Conservation (phyloP, 371 early-diverging fungal genomes). For the Rhizopus stolonifer region DNA sequence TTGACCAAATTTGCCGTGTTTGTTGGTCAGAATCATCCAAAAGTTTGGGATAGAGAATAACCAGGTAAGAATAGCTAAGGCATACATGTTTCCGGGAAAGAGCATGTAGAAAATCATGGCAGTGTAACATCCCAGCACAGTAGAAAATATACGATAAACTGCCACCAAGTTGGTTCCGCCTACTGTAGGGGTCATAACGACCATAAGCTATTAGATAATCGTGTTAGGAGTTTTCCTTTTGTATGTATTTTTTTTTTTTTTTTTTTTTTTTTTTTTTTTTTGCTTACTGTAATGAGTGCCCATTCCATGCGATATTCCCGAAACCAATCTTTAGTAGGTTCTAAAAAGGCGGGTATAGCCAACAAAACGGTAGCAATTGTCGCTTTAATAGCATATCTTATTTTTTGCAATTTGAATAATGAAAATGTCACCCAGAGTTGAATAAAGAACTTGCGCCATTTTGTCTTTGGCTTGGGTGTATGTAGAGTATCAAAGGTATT, state of each 20-base stretch:
- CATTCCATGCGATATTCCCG: constrained; percentile 77
- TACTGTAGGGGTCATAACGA: constrained; percentile 87
- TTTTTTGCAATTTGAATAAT: constrained; percentile 62
- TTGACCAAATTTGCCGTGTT: constrained; percentile 77
- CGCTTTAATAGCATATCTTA: constrained; percentile 72
- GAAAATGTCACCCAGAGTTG: constrained; percentile 59
- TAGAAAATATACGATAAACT: constrained; percentile 75
- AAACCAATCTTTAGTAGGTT: constrained; percentile 53
- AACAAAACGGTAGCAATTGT: constrained; percentile 61
- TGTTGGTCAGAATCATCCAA: constrained; percentile 65
- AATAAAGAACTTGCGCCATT: constrained; percentile 50
- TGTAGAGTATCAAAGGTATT: constrained; percentile 63
- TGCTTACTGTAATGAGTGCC: constrained; percentile 72
- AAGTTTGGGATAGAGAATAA: constrained; percentile 74
- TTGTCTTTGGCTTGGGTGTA: constrained; percentile 62
- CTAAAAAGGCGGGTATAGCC: constrained; percentile 68
- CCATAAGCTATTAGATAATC: constrained; percentile 45
- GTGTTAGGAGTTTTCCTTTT: not conserved
- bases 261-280: not conserved
- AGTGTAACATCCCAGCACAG: constrained; percentile 62
- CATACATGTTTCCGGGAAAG: constrained; percentile 53
- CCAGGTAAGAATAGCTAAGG: constrained; percentile 62
- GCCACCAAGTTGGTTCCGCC: constrained; percentile 80
- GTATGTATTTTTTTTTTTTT: not conserved
- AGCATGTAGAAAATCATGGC: constrained; percentile 61